Base-by-base conservation (phyloP, 352 stramenopile genomes). In the Globisporangium paddicum region DNA sequence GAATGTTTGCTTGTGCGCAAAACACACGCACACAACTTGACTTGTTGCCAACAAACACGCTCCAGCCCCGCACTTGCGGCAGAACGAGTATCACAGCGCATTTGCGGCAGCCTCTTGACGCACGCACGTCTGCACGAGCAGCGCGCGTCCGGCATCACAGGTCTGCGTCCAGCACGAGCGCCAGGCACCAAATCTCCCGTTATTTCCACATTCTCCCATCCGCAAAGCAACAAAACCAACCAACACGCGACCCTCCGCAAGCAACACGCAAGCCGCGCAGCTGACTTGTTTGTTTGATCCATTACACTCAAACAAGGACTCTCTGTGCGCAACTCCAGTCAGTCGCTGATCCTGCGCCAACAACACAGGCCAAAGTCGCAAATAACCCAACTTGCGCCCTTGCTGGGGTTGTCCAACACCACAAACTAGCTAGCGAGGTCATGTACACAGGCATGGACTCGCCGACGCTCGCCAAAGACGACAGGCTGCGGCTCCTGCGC, bases 391-490 rank as follows among this genome's bases (percentile, higher is more conserved):
- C 46, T 52, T 52, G 46, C 46, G 46, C 30, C n/a, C n/a, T 34
- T 52, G 16, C 25, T 51, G 35, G 34, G 26, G 18, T 54, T n/a
- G n/a, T n/a, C n/a, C n/a, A n/a, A n/a, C n/a, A n/a, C n/a, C n/a
- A n/a, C 18, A 21, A 41, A 26, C 16, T 38, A 50, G 14, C 25
- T 23, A 38, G 18, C 28, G 4, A 18, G 16, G 28, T 38, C 37
- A 68, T 63, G 54, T 63, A 67, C 55, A 60, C 46, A 26, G 48
- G 55, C 55, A 67, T 67, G 46, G 28, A 60, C 51, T 65, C 59
- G 51, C 59, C 59, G 51, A 41, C 19, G n/a, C 35, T 16, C 19
- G 18, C 32, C 5, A 58, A 55, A 25, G 59, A 42, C 45, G 46
- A 64, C 4, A 49, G 49, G 46, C 45, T 23, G 0, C 44, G 40